phyloP scores from a whole-genome alignment of 805 yeast genomes.

The Candida morakotiae region DNA sequence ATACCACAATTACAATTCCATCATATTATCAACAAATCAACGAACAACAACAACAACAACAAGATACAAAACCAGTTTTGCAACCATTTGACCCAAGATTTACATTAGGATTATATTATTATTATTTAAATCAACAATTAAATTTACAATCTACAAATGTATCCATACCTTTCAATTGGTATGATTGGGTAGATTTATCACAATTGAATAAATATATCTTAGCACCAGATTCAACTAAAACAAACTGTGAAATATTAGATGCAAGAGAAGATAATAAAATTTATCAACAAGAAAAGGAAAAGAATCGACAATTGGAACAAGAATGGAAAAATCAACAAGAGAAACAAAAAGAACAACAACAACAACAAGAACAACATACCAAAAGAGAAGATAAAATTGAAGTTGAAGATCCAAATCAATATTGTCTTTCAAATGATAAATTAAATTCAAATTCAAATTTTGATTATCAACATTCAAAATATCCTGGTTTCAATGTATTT shows the following conservation, averaged over 20 bases:
- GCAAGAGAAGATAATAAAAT: slow-evolving; percentile 17
- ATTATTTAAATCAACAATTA: slow-evolving; percentile 10
- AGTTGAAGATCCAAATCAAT: slow-evolving; percentile 8
- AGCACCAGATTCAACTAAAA: slow-evolving; percentile 21
- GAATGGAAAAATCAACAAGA: slow-evolving; percentile 10
- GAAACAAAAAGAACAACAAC: slow-evolving; percentile 8
- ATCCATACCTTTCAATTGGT: slow-evolving; percentile 47
- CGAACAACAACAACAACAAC: background rate
- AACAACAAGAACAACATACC: slow-evolving; percentile 7
- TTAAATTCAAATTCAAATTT: too few relatives aligned
- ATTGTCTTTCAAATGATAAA: background rate
- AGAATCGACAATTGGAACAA: slow-evolving; percentile 9
- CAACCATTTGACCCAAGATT: slow-evolving; percentile 31
- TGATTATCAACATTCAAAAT: slow-evolving; percentile 13
- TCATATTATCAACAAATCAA: slow-evolving; percentile 9
- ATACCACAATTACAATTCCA: slow-evolving; percentile 11
- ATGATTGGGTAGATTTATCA: slow-evolving; percentile 50
- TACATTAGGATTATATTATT: slow-evolving; percentile 21
- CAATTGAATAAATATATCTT: slow-evolving; percentile 30
- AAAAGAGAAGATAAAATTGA: slow-evolving; percentile 9
- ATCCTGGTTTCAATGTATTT: slow-evolving; percentile 38
- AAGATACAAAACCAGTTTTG: slow-evolving; percentile 15
- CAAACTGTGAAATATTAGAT: slow-evolving; percentile 43
- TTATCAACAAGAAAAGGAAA: slow-evolving; percentile 4
- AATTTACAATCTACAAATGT: slow-evolving; percentile 7